These are phyloP conservation scores for Rhizopus arrhizus DNA, from an alignment of 371 early-diverging fungal genomes.

Conservation along the genomic window DNA sequence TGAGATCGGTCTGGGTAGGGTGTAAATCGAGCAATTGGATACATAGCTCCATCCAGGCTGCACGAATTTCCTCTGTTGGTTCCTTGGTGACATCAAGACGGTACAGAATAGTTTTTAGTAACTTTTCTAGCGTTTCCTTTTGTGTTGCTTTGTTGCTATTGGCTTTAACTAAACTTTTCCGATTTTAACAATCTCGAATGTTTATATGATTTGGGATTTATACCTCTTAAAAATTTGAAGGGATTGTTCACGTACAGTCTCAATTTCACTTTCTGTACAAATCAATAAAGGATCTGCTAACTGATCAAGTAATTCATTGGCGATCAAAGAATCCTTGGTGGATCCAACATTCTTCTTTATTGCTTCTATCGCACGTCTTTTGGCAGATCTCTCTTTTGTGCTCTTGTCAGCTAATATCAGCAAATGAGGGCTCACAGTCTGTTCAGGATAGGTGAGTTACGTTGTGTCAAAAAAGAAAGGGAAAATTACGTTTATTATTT, in stretches of 20 bases:
- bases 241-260: conserved; percentile 31
- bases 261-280: conserved; percentile 31
- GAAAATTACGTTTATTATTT: not conserved
- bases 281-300: conserved; percentile 6
- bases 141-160: conserved; percentile 1
- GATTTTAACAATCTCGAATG: not conserved
- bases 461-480: not conserved
- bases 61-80: conserved; percentile 35
- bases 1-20: conserved; percentile 4
- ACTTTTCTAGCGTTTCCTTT: not conserved
- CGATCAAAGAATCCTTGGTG: conserved; percentile 14
- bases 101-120: not conserved
- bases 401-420: conserved; percentile 14
- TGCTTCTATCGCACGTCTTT: conserved; percentile 25
- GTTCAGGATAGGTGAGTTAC: not conserved
- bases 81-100: conserved; percentile 16
- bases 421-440: conserved; percentile 16
- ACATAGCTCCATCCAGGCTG: conserved; percentile 23
- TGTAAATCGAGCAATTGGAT: conserved; percentile 2
- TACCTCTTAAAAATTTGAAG: conserved; percentile 26
- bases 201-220: not conserved
- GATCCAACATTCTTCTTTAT: conserved; percentile 14
- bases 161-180: conserved; percentile 8
- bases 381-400: conserved; percentile 24
- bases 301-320: conserved; percentile 10